These are phyloP conservation scores for Phytophthora parvispora DNA, from an alignment of 352 stramenopile genomes.

Conservation along the genomic window DNA sequence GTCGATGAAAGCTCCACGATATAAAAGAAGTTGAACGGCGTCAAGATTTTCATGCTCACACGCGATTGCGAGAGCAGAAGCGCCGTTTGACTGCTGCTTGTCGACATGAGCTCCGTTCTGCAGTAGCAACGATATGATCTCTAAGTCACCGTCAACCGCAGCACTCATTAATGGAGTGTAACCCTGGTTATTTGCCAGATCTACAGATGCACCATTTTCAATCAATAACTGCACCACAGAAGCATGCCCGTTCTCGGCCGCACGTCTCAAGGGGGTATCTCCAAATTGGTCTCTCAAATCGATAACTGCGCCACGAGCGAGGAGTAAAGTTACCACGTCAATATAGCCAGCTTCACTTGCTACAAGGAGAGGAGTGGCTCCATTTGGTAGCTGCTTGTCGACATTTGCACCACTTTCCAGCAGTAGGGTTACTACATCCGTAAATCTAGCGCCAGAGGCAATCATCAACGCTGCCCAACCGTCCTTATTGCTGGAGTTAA, in stretches of 20 bases:
- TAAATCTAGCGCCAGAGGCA: not conserved
- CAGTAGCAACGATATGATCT: not conserved
- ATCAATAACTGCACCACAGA: not conserved
- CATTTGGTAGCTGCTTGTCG: not conserved
- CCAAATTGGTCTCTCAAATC: not conserved
- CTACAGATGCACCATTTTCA: not conserved
- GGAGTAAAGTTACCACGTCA: not conserved
- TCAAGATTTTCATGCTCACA: not conserved
- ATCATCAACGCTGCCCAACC: conserved; percentile 3
- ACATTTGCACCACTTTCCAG: not conserved
- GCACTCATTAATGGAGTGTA: not conserved
- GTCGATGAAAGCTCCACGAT: conserved; percentile 6
- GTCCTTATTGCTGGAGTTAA: not conserved
- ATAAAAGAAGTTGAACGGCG: conserved; percentile 5
- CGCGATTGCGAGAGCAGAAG: conserved; percentile 4
- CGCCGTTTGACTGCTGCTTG: not conserved
- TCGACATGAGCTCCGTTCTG: conserved; percentile 13
- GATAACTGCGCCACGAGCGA: not conserved
- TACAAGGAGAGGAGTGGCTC: not conserved
- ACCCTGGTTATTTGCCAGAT: not conserved
- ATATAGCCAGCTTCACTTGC: not conserved
- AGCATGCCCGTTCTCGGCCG: not conserved
- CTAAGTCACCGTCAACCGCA: not conserved
- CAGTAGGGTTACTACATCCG: not conserved
- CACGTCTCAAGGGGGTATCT: not conserved